Percentiles rank a stretch among this genome's conserved stretches.
phyloP scores from a whole-genome alignment of 2,329 filamentous ascomycete species.

The Mycosphaerella sp. region DNA sequence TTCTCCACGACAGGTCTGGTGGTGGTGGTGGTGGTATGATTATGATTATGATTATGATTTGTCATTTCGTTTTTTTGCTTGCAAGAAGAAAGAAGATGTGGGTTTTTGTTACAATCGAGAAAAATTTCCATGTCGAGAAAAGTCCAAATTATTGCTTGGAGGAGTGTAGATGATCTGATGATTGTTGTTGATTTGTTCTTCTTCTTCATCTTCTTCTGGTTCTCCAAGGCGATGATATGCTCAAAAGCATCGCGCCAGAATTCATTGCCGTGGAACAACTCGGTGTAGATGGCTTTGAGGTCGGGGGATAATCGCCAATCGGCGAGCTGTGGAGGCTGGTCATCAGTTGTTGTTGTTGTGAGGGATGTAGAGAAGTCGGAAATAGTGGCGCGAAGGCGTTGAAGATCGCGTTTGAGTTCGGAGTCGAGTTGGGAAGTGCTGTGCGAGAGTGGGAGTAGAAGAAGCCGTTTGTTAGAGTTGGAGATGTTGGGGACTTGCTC shows the following conservation, averaged over 20 bases:
- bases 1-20: background rate
- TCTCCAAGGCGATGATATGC: background rate
- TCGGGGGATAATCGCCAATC: background rate
- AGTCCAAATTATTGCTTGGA: background rate
- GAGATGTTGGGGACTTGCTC: no score
- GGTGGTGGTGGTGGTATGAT: no score
- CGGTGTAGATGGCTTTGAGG: background rate
- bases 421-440: background rate
- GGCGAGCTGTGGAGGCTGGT: background rate
- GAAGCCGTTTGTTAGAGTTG: no score
- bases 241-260: background rate
- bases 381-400: background rate
- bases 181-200: no score
- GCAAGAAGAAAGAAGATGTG: no score
- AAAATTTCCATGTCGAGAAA: background rate
- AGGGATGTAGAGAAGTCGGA: background rate
- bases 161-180: background rate
- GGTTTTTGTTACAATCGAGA: background rate
- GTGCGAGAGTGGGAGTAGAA: background rate
- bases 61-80: no score
- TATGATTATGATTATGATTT: background rate
- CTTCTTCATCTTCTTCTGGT: no score
- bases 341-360: no score
- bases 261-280: background rate
- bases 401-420: background rate